Evolutionary conservation across 345 rosid genomes (phyloP), one percentile per base, ranked within the genome.

Genomic region (Arabis hirsuta): DNA sequence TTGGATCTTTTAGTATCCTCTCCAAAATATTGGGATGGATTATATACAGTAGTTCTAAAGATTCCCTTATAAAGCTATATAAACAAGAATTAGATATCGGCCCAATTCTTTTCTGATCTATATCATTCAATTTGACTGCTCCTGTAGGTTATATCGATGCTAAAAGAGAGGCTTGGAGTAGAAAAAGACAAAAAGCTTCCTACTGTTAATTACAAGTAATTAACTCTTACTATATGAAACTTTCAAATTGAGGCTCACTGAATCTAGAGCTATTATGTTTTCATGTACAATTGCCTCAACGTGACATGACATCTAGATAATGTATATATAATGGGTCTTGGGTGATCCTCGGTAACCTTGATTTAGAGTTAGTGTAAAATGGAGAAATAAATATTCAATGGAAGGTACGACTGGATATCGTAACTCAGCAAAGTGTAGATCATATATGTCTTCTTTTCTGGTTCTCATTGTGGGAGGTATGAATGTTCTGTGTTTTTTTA

Each of bases 101-200:
- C 11, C 54, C 22, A 12, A 12, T 36, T 34, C 34, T n/a, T 46
- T 48, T 46, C 5, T 65, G 60, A 57, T 38, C 9, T 45, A 4
- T 51, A 46, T 70, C 55, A 50, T 36, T 72, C 59, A 43, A 13
- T 69, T 76, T 32, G 45, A 53, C 69, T 51, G 43, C 51, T 11
- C 48, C 24, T 86, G 82, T 86, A 94, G 98, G 89, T 90, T 70
- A 83, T 89, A 55, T 81, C 89, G 16, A 83, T 84, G 90, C 74
- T 94, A 73, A 94, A 91, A 82, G 88, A 89, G 80, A 94, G 82
- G 82, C 89, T 94, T 67, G 91, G 92, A 67, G 82, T 91, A 8
- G 67, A 82, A 43, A 83, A 82, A 61, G 95, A 91, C 32, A 88
- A 94, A 80, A 81, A 61, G 61, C 92, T 94, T 74, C 86, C 83